These are phyloP conservation scores for Syncephalastrum monosporum DNA, from an alignment of 371 early-diverging fungal genomes.

Conservation along the genomic window DNA sequence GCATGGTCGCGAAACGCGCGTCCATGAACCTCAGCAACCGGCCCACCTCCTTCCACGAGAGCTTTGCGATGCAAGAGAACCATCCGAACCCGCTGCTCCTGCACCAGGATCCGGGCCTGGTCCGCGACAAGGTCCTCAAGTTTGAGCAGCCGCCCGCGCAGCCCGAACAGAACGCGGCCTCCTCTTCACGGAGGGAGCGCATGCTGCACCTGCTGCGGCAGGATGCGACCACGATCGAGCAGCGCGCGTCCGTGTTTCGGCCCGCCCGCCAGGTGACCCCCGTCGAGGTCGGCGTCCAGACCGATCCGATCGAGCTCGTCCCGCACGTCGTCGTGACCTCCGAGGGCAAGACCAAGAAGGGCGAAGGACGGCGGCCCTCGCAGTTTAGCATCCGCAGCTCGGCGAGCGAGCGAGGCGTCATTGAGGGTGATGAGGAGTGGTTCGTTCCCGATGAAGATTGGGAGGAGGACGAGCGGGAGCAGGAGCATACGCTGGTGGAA, in stretches of 20 bases:
- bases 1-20: slow-evolving; percentile 30
- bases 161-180: background rate
- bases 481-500: slow-evolving; percentile 19
- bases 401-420: slow-evolving; percentile 9
- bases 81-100: background rate
- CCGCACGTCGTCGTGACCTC: background rate
- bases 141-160: slow-evolving; percentile 7
- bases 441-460: slow-evolving; percentile 20
- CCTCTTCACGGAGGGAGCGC: background rate
- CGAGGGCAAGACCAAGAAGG: too few relatives aligned
- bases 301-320: slow-evolving; percentile 7
- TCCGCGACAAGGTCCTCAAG: slow-evolving; percentile 13
- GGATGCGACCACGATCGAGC: slow-evolving; percentile 1
- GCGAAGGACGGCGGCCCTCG: too few relatives aligned
- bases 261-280: slow-evolving; percentile 10
- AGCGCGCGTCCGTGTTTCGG: slow-evolving; percentile 3
- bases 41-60: slow-evolving; percentile 31
- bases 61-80: slow-evolving; percentile 16
- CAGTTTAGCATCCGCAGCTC: background rate
- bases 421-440: slow-evolving; percentile 24
- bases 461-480: slow-evolving; percentile 11
- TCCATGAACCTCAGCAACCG: slow-evolving; percentile 21
- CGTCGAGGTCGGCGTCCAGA: slow-evolving; percentile 13
- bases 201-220: slow-evolving; percentile 7
- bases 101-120: background rate